These are phyloP conservation scores for Colletotrichum horii DNA, from an alignment of 2,329 filamentous ascomycete species.

Conservation along the genomic window DNA sequence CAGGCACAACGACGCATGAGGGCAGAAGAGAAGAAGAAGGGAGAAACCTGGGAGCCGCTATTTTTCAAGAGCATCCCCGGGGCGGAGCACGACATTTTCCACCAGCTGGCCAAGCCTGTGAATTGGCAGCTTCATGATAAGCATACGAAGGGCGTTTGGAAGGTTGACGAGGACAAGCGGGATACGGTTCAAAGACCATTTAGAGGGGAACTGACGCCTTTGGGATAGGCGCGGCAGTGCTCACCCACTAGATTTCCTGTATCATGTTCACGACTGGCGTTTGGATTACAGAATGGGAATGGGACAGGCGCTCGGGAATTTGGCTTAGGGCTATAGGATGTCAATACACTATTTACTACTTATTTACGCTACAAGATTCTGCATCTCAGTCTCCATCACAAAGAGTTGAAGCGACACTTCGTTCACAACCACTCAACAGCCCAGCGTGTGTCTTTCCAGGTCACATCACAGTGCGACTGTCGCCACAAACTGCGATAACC, in stretches of 20 bases:
- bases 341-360: neutral
- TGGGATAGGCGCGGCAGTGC: constrained; percentile 17
- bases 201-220: constrained; percentile 35
- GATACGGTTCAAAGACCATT: constrained; percentile 34
- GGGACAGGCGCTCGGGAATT: neutral
- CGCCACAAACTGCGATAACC: neutral
- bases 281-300: neutral
- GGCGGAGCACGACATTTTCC: constrained; percentile 34
- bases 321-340: neutral
- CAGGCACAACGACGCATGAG: constrained; percentile 80
- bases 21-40: constrained; percentile 64
- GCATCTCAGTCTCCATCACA: neutral
- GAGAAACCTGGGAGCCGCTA: constrained; percentile 46
- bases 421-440: neutral
- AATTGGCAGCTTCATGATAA: constrained; percentile 34
- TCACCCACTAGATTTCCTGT: neutral
- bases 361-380: neutral
- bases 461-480: neutral
- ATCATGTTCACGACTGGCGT: neutral
- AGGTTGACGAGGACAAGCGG: constrained; percentile 30
- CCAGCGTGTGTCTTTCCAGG: fast-evolving
- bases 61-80: constrained; percentile 33
- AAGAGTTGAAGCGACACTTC: neutral
- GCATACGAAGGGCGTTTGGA: constrained; percentile 44
- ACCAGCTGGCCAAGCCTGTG: constrained; percentile 32